These are phyloP conservation scores for Cymodocea nodosa DNA, from an alignment of 116 monocot species.

Conservation along the genomic window DNA sequence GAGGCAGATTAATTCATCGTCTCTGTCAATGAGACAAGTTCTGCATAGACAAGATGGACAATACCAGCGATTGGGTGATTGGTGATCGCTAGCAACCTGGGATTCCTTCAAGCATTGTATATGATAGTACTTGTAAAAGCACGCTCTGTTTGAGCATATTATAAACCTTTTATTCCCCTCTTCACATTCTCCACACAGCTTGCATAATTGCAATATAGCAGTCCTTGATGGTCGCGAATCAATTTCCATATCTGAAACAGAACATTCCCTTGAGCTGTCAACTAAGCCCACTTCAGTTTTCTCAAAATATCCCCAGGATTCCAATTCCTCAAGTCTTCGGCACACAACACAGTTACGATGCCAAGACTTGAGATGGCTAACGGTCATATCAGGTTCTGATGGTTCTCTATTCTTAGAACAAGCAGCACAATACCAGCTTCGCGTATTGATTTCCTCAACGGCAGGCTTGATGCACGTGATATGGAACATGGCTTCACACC, in stretches of 20 bases:
- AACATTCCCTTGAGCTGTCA: slow-evolving; percentile 34
- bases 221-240: slow-evolving; percentile 35
- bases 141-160: slow-evolving; percentile 51
- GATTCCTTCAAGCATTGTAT: slow-evolving; percentile 56
- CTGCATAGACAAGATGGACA: slow-evolving; percentile 97
- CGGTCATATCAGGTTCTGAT: not conserved
- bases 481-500: slow-evolving; percentile 56
- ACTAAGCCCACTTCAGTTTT: slow-evolving; percentile 3
- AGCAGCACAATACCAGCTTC: slow-evolving; percentile 45
- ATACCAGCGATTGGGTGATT: slow-evolving; percentile 58
- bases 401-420: slow-evolving; percentile 19
- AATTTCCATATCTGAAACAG: slow-evolving; percentile 36
- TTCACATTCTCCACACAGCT: slow-evolving; percentile 64
- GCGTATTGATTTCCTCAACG: slow-evolving; percentile 16
- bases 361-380: slow-evolving; percentile 13
- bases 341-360: slow-evolving; percentile 68
- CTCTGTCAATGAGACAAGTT: slow-evolving; percentile 52
- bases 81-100: slow-evolving; percentile 48
- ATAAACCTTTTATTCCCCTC: slow-evolving; percentile 69
- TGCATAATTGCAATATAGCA: slow-evolving; percentile 42
- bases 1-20: slow-evolving; percentile 67
- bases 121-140: slow-evolving; percentile 82
- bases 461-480: slow-evolving; percentile 37
- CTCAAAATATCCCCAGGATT: slow-evolving; percentile 8
- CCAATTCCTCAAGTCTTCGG: slow-evolving; percentile 35